Evolutionary conservation across 177 flowering plant species (phyloP).

Genomic region (Telopea speciosissima): DNA sequence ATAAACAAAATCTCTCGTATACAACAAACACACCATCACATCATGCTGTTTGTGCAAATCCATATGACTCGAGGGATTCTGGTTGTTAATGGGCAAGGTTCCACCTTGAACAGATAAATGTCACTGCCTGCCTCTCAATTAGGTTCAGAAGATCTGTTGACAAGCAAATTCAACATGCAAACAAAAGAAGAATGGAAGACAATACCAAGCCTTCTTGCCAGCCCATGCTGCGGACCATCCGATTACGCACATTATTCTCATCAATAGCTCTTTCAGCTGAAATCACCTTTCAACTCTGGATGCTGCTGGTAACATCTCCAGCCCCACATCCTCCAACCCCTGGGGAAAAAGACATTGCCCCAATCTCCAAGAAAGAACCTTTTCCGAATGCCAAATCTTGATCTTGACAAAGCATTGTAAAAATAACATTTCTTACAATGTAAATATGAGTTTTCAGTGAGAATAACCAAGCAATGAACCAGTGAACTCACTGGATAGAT

Average conservation of each 20-base stretch:
- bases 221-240: slow-evolving; percentile 99
- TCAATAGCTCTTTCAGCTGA: slow-evolving; percentile 86
- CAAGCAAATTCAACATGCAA: background rate
- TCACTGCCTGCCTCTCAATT: background rate
- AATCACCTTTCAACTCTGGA: slow-evolving; percentile 75
- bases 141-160: background rate
- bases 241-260: slow-evolving; percentile 92
- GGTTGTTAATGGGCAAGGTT: background rate
- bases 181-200: slow-evolving; percentile 2
- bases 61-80: background rate
- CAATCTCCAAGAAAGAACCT: slow-evolving; percentile 48
- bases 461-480: slow-evolving; percentile 25
- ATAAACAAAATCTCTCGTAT: no score
- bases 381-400: slow-evolving; percentile 54
- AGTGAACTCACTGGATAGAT: slow-evolving; percentile 18
- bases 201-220: slow-evolving; percentile 99
- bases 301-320: slow-evolving; percentile 38
- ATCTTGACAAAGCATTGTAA: slow-evolving; percentile 48
- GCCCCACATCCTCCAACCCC: slow-evolving; percentile 79
- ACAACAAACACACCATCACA: background rate
- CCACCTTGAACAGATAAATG: background rate
- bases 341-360: slow-evolving; percentile 92
- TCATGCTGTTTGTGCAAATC: background rate
- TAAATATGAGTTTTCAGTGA: slow-evolving; percentile 31
- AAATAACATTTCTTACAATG: slow-evolving; percentile 37